These are phyloP conservation scores for Parasarocladium wereldwijsianum DNA, from an alignment of 2,329 filamentous ascomycete genomes.

Conservation along the genomic window DNA sequence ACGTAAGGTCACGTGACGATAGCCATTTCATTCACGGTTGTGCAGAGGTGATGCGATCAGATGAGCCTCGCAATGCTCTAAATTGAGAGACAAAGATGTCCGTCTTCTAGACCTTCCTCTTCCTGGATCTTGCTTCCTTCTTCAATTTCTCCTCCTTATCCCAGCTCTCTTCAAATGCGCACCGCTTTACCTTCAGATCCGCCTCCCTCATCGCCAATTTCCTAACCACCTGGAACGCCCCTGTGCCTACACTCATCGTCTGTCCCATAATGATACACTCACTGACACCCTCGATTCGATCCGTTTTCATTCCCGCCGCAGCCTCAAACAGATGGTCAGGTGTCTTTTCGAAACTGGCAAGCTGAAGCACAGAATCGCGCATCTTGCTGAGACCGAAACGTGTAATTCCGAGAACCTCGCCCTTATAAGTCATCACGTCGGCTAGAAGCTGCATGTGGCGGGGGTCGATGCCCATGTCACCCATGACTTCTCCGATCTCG, in stretches of 20 bases:
- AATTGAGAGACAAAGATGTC: too few species aligned
- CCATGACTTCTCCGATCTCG: slow-evolving; percentile 85
- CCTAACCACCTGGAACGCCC: slow-evolving; percentile 78
- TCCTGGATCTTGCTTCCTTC: too few species aligned
- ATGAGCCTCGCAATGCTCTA: too few species aligned
- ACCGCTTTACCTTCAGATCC: slow-evolving; percentile 42
- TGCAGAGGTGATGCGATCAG: too few species aligned
- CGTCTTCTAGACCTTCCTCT: too few species aligned
- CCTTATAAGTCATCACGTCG: slow-evolving; percentile 98
- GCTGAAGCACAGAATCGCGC: slow-evolving; percentile 82
- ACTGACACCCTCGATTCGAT: slow-evolving; percentile 82
- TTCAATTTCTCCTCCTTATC: slow-evolving; percentile 12
- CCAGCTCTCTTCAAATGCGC: slow-evolving; percentile 60
- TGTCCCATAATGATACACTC: slow-evolving; percentile 99
- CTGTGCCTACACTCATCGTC: slow-evolving; percentile 81
- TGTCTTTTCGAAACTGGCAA: slow-evolving; percentile 96
- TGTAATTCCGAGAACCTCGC: slow-evolving; percentile 90
- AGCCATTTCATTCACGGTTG: too few species aligned
- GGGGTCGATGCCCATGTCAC: slow-evolving; percentile 87
- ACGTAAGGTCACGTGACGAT: too few species aligned
- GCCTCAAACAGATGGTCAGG: slow-evolving; percentile 95
- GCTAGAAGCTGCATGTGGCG: slow-evolving; percentile 95
- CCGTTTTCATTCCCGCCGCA: slow-evolving; percentile 79
- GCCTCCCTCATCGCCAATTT: slow-evolving; percentile 51
- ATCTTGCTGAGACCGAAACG: slow-evolving; percentile 94